These are phyloP conservation scores for Puccinia triticina DNA, from an alignment of 1,284 basidiomycete genomes.

Conservation along the genomic window DNA sequence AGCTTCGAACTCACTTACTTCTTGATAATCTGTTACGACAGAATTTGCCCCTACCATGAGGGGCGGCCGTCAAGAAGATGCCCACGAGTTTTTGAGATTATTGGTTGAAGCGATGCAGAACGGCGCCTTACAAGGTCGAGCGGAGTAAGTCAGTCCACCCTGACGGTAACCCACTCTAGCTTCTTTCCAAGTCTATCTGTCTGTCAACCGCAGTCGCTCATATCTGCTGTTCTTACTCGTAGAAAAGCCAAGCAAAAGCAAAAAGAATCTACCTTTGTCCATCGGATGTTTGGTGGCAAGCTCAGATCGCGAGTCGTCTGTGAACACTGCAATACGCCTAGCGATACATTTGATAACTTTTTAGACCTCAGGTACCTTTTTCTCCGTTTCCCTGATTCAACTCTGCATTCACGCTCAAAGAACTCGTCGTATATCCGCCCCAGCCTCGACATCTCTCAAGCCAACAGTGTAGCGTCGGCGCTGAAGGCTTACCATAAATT, in stretches of 20 bases:
- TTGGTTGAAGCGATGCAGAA: constrained; percentile 88
- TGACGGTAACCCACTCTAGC: not conserved
- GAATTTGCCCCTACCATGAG: constrained; percentile 90
- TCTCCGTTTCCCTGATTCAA: constrained; percentile 59
- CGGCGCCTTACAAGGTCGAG: constrained; percentile 73
- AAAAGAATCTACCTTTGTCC: constrained; percentile 89
- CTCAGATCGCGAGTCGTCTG: constrained; percentile 93
- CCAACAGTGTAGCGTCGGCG: constrained; percentile 71
- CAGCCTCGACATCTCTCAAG: constrained; percentile 75
- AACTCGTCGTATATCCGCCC: constrained; percentile 55
- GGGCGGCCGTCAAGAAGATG: constrained; percentile 91
- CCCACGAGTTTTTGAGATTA: constrained; percentile 96
- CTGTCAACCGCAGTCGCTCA: not conserved
- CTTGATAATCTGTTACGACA: constrained; percentile 63
- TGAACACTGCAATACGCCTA: constrained; percentile 77
- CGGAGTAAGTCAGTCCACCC: constrained; percentile 67
- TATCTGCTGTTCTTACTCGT: not conserved
- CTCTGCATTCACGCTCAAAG: constrained; percentile 74
- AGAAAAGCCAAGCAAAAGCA: constrained; percentile 62
- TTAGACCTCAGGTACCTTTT: constrained; percentile 71
- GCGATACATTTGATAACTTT: constrained; percentile 95
- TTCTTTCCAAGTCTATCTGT: not conserved
- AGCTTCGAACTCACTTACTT: not conserved
- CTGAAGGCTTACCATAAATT: constrained; percentile 79
- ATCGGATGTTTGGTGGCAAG: constrained; percentile 88